phyloP scores from a whole-genome alignment of 345 rosid species.

The Ceriops zippeliana region DNA sequence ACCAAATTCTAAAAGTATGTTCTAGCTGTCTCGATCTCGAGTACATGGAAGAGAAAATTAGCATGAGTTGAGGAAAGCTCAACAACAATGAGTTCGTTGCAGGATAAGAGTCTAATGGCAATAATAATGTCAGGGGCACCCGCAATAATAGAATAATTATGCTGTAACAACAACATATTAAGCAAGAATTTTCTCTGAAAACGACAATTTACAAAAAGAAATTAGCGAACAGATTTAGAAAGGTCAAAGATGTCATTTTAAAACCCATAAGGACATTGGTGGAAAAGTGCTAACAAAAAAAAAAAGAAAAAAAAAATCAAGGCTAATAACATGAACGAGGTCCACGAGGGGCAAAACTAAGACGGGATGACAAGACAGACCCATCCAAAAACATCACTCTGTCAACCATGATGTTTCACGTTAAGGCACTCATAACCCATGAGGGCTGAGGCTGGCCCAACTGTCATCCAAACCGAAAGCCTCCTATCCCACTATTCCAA shows the following conservation, averaged over 20 bases:
- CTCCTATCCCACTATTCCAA: constrained; percentile 21
- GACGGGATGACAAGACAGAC: background rate
- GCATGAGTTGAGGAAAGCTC: constrained; percentile 4
- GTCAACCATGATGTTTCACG: constrained; percentile 43
- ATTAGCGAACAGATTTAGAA: background rate
- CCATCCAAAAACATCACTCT: background rate
- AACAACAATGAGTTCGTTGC: background rate
- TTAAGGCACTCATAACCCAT: constrained; percentile 49
- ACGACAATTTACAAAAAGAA: background rate
- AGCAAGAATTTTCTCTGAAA: background rate
- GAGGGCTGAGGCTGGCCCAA: constrained; percentile 44
- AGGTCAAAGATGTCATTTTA: background rate
- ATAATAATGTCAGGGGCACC: background rate
- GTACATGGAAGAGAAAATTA: background rate
- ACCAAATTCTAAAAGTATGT: constrained; percentile 13
- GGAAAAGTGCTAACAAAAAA: background rate
- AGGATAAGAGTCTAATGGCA: background rate
- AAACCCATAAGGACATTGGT: background rate
- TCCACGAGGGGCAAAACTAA: background rate
- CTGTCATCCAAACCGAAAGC: constrained; percentile 21
- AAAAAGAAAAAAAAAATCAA: constrained; percentile 33
- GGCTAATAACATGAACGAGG: background rate
- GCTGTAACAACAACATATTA: background rate
- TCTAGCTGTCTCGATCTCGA: constrained; percentile 3
- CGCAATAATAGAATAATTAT: background rate